Percentiles rank a stretch among this genome's conserved stretches.
phyloP scores from a whole-genome alignment of 441 rosid species.

The Kokia cookei region DNA sequence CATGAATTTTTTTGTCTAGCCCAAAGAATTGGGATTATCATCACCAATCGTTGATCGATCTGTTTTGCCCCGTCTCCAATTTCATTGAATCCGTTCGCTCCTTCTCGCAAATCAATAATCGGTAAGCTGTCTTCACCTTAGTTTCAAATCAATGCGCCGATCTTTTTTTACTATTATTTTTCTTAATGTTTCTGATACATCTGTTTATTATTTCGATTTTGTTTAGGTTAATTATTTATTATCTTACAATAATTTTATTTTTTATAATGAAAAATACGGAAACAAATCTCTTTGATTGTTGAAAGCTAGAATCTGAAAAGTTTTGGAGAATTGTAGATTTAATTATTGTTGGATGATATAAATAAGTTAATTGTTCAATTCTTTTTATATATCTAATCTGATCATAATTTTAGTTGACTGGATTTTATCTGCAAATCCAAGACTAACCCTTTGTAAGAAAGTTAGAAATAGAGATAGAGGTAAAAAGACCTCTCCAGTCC shows the following conservation, averaged over 20 bases:
- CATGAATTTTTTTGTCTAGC: neutral
- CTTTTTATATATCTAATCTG: neutral
- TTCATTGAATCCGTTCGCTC: neutral
- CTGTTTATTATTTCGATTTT: neutral
- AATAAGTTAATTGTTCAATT: neutral
- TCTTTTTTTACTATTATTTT: neutral
- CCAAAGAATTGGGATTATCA: neutral
- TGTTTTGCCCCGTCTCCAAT: neutral
- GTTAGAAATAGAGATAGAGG: neutral
- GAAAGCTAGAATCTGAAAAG: neutral
- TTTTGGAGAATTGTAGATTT: neutral
- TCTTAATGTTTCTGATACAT: neutral
- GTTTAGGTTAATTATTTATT: neutral
- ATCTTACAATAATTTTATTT: neutral
- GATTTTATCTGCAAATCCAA: neutral
- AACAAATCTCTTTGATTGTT: neutral
- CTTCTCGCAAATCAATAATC: neutral
- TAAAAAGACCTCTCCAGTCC: too few relatives aligned
- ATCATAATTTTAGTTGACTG: neutral
- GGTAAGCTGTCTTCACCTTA: neutral
- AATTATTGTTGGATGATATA: neutral
- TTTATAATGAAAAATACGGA: neutral
- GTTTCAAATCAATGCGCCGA: neutral
- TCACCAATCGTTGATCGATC: neutral
- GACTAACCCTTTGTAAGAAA: neutral